Evolutionary conservation across 805 yeast genomes (phyloP), one percentile per base, ranked within the genome.

Genomic region (Nakazawaea ernobii): DNA sequence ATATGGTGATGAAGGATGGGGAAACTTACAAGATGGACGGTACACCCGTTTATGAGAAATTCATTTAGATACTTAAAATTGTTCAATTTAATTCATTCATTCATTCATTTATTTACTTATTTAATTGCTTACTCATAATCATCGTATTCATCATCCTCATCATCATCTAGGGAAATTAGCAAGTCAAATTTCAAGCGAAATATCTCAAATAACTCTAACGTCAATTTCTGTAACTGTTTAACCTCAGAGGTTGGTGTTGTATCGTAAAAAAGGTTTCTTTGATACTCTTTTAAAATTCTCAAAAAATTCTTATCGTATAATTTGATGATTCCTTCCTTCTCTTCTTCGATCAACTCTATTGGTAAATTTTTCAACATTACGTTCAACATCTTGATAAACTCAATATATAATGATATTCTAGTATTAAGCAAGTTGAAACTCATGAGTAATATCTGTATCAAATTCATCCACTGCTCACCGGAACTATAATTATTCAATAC

Each of bases 401-500:
- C 48, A 0, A 50, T 40, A 20, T 64, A 66, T 32, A 77, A 60
- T 0, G 36, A 17, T 0, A 58, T 49, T 10, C 65, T 50, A 2
- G 49, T 36, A 1, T 28, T 39, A 3, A 74, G 45, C 13, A 67
- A 48, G 5, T 62, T 59, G 15, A 52, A 55, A 44, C 71, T 66
- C 42, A 66, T 60, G 51, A 71, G 65, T 3, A 75, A 27, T 9
- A 84, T 56, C 41, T 70, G 71, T 10, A 78, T 53, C 32, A 83
- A 52, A 15, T 66, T 68, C 45, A 75, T 69, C 91, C 91, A 85
- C 53, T 84, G 90, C 17, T 75, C 64, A 15, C 79, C 73, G 11
- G 84, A 78, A 15, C 86, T 77, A 55, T 76, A 75, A 59, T 84
- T 86, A 13, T 84, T 86, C 52, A 84, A 66, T 0, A 80, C 54